Percentiles rank a stretch among this genome's conserved stretches.
Evolutionary conservation across 208 protist genomes (phyloP).

Genomic region (Naegleria fowleri): DNA sequence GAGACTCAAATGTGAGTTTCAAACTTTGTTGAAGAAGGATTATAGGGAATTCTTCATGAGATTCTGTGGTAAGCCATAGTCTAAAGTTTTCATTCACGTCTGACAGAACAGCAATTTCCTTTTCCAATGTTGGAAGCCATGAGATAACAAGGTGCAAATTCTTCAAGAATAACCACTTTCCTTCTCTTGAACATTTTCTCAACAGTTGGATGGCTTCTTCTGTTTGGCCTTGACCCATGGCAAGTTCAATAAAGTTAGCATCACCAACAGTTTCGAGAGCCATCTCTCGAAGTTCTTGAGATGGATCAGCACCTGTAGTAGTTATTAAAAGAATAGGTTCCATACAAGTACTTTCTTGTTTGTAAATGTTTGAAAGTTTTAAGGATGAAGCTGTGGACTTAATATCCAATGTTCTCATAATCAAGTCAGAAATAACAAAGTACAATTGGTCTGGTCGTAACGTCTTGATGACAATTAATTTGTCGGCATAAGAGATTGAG

Average conservation of each 20-base stretch:
- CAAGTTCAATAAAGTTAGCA: constrained; percentile 81
- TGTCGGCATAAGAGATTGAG: constrained; percentile 42
- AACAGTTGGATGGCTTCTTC: constrained; percentile 75
- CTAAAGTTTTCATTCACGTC: constrained; percentile 76
- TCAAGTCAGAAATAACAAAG: constrained; percentile 38
- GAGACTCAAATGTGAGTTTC: constrained; percentile 92
- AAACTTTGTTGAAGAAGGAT: constrained; percentile 84
- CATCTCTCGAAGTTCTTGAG: constrained; percentile 80
- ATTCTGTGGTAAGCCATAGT: constrained; percentile 89
- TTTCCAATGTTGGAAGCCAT: constrained; percentile 83
- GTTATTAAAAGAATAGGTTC: constrained; percentile 85
- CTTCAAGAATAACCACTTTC: constrained; percentile 91
- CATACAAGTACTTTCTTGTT: constrained; percentile 46
- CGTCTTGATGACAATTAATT: constrained; percentile 49
- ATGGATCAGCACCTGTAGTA: constrained; percentile 88
- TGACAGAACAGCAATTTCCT: constrained; percentile 73
- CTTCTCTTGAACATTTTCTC: constrained; percentile 57
- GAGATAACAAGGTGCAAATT: constrained; percentile 90
- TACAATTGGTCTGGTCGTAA: constrained; percentile 53
- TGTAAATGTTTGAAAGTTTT: constrained; percentile 25
- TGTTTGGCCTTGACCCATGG: constrained; percentile 90
- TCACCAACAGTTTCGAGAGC: constrained; percentile 49
- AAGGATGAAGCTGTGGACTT: not conserved
- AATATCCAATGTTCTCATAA: constrained; percentile 35
- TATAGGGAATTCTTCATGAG: constrained; percentile 82